Conservation (phyloP, 176 grass and related monocot species). For the Triticum turgidum region DNA sequence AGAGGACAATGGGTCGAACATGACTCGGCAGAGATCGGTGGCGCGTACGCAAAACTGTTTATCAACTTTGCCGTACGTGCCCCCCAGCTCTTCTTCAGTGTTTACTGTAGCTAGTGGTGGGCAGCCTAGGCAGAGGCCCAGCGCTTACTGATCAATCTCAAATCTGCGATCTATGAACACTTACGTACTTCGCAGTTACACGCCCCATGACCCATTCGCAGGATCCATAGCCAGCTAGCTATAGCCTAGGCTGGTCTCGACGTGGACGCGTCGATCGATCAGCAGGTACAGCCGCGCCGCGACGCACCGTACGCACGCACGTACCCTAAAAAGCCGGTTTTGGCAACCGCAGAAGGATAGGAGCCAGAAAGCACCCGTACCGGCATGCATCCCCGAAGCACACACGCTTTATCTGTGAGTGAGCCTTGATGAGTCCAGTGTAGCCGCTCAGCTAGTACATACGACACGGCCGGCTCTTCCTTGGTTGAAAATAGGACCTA, state of each 20-base stretch:
- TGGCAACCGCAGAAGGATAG: slow-evolving; percentile 28
- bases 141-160: neutral
- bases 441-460: neutral
- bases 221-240: neutral
- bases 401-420: slow-evolving; percentile 23
- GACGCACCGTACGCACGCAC: neutral
- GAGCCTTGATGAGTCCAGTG: neutral
- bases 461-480: neutral
- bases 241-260: neutral
- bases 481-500: slow-evolving; percentile 25
- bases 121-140: neutral
- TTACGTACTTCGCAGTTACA: neutral
- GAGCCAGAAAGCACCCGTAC: slow-evolving; percentile 26
- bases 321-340: slow-evolving; percentile 16
- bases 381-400: neutral
- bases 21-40: slow-evolving; percentile 24
- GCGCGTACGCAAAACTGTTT: slow-evolving; percentile 22
- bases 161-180: neutral
- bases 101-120: neutral
- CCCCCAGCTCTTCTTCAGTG: neutral
- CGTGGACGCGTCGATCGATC: neutral
- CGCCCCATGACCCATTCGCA: neutral
- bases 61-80: slow-evolving; percentile 31
- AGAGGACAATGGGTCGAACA: slow-evolving; percentile 34
- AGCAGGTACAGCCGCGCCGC: neutral